Evolutionary conservation across 2,329 filamentous ascomycete species (phyloP).

Genomic region (Aspergillus latus): DNA sequence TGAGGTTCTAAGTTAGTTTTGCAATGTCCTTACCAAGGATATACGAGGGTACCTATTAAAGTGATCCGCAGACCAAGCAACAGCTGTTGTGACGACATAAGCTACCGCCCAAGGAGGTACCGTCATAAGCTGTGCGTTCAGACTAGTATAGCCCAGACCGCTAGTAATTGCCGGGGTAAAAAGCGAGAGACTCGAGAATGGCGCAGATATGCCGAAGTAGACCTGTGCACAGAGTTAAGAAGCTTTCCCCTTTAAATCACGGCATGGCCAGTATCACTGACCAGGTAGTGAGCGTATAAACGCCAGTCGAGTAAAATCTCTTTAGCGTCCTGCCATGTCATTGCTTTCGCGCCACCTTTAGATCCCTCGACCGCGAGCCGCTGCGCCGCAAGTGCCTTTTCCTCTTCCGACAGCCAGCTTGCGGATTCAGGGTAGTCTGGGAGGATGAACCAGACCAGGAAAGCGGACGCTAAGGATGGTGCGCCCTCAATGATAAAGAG

Average conservation of each 20-base stretch:
- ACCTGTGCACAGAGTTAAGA: slow-evolving; percentile 30
- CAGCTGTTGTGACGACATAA: slow-evolving; percentile 53
- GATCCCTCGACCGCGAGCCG: slow-evolving; percentile 46
- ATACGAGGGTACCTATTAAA: slow-evolving; percentile 32
- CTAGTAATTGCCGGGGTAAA: slow-evolving; percentile 66
- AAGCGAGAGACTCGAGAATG: slow-evolving; percentile 59
- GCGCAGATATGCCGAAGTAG: slow-evolving; percentile 54
- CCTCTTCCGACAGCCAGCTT: slow-evolving; percentile 46
- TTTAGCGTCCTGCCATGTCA: slow-evolving; percentile 52
- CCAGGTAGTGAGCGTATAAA: slow-evolving; percentile 53
- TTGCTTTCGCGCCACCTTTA: slow-evolving; percentile 34
- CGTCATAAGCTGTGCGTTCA: slow-evolving; percentile 65
- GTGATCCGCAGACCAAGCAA: slow-evolving; percentile 62
- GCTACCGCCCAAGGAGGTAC: slow-evolving; percentile 65
- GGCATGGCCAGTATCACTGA: neutral
- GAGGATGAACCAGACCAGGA: slow-evolving; percentile 48
- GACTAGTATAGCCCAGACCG: slow-evolving; percentile 55
- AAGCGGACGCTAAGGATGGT: slow-evolving; percentile 37
- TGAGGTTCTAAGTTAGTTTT: slow-evolving; percentile 25
- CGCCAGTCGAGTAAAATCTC: slow-evolving; percentile 52
- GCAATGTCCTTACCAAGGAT: slow-evolving; percentile 24
- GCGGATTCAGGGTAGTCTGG: slow-evolving; percentile 53
- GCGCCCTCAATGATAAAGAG: slow-evolving; percentile 49
- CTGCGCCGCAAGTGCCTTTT: slow-evolving; percentile 44
- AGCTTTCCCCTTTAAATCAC: neutral